These are phyloP conservation scores for Pochonia chlamydosporia DNA, from an alignment of 2,329 filamentous ascomycete genomes.

Conservation along the genomic window DNA sequence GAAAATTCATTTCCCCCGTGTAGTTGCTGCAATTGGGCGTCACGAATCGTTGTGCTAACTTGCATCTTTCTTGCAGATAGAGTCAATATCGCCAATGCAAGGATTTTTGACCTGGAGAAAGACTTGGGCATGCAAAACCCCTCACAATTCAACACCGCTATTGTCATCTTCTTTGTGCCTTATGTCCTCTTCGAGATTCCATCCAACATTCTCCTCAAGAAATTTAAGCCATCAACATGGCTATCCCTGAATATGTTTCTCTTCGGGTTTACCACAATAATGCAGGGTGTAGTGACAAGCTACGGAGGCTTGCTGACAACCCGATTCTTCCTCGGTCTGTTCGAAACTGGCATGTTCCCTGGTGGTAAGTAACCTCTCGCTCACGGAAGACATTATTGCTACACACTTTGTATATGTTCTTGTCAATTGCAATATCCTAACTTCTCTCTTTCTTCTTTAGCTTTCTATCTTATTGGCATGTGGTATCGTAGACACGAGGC, in stretches of 20 bases:
- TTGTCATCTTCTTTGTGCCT: conserved; percentile 78
- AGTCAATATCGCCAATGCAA: conserved; percentile 76
- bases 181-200: conserved; percentile 70
- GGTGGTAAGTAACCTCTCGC: conserved; percentile 22
- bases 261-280: conserved; percentile 70
- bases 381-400: no score
- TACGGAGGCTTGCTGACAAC: conserved; percentile 73
- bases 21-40: not conserved
- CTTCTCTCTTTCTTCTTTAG: conserved; percentile 11
- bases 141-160: conserved; percentile 64
- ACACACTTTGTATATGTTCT: not conserved
- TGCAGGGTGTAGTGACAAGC: conserved; percentile 72
- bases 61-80: conserved; percentile 36
- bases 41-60: not conserved
- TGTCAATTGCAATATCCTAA: conserved; percentile 10
- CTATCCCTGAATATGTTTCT: conserved; percentile 77
- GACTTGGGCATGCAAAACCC: conserved; percentile 52
- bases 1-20: not conserved
- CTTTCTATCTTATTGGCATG: conserved; percentile 71
- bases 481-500: conserved; percentile 87
- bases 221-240: conserved; percentile 58
- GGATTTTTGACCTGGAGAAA: conserved; percentile 55
- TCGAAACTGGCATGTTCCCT: conserved; percentile 68
- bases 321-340: conserved; percentile 78
- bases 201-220: conserved; percentile 62